Conservation (phyloP, 2,329 filamentous ascomycete species). For the Fusarium sp. region DNA sequence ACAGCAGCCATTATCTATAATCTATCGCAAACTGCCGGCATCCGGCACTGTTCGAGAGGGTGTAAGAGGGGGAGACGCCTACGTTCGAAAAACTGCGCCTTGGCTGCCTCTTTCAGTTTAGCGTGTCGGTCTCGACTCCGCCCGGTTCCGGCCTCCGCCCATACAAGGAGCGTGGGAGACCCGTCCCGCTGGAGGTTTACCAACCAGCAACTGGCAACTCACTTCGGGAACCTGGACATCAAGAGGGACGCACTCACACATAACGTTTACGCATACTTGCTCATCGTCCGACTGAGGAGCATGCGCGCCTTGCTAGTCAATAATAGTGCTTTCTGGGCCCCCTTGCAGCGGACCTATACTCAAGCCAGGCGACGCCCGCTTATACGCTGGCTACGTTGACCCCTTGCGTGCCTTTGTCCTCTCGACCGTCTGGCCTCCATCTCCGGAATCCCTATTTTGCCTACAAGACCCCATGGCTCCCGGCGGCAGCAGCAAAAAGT, state of each 20-base stretch:
- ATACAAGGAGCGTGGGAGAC: constrained; percentile 26
- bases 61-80: constrained; percentile 13
- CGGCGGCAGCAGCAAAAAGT: constrained; percentile 36
- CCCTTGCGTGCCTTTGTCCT: constrained; percentile 25
- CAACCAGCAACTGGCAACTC: constrained; percentile 20
- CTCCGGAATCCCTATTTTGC: no score
- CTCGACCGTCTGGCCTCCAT: neutral
- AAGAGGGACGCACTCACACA: constrained; percentile 12
- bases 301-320: constrained; percentile 24
- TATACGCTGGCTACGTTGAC: constrained; percentile 28
- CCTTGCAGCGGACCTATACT: constrained; percentile 35
- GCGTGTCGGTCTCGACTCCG: constrained; percentile 30
- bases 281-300: constrained; percentile 29
- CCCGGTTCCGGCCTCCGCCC: constrained; percentile 29
- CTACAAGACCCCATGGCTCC: constrained; percentile 41
- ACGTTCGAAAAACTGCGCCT: constrained; percentile 43
- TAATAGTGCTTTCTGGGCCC: constrained; percentile 41
- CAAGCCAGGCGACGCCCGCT: constrained; percentile 17
- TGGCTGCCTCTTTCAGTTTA: constrained; percentile 53
- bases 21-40: constrained; percentile 21
- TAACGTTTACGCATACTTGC: constrained; percentile 7
- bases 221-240: constrained; percentile 12
- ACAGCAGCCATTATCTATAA: constrained; percentile 1
- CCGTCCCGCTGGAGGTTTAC: neutral
- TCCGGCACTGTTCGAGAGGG: constrained; percentile 29